phyloP scores from a whole-genome alignment of 2,329 filamentous ascomycete species.

The Trichophyton rubrum region DNA sequence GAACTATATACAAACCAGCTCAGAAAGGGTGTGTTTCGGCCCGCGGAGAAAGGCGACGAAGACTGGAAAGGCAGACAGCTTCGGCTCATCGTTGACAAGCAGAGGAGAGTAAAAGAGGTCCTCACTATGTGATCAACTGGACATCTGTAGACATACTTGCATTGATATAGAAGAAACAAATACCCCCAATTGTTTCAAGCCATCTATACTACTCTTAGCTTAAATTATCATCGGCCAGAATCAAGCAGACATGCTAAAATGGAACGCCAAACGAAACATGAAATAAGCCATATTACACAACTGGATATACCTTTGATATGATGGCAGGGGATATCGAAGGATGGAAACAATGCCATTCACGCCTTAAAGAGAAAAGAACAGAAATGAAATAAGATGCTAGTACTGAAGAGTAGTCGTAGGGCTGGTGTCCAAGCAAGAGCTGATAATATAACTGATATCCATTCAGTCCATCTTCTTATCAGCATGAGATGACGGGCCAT shows the following conservation, averaged over 20 bases:
- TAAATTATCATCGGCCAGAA: neutral
- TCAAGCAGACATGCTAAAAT: neutral
- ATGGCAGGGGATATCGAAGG: neutral
- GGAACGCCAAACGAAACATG: neutral
- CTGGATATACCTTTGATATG: neutral
- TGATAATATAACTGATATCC: neutral
- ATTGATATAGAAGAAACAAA: neutral
- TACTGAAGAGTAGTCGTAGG: neutral
- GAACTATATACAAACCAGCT: conserved; percentile 54
- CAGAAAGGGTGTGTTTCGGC: conserved; percentile 44
- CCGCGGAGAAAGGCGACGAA: conserved; percentile 11
- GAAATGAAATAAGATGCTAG: neutral
- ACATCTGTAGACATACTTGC: neutral
- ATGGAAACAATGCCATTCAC: neutral
- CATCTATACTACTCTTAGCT: neutral
- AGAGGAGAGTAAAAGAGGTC: conserved; percentile 40
- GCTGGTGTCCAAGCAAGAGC: neutral
- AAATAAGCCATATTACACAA: neutral
- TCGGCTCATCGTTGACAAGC: conserved; percentile 47
- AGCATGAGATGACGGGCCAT: neutral
- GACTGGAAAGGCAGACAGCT: conserved; percentile 44
- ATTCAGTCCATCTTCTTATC: neutral
- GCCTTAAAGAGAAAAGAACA: neutral
- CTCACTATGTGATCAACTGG: neutral
- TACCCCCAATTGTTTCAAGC: neutral